Evolutionary conservation across 208 protist genomes (phyloP).

Genomic region (Leishmania lainsoni): DNA sequence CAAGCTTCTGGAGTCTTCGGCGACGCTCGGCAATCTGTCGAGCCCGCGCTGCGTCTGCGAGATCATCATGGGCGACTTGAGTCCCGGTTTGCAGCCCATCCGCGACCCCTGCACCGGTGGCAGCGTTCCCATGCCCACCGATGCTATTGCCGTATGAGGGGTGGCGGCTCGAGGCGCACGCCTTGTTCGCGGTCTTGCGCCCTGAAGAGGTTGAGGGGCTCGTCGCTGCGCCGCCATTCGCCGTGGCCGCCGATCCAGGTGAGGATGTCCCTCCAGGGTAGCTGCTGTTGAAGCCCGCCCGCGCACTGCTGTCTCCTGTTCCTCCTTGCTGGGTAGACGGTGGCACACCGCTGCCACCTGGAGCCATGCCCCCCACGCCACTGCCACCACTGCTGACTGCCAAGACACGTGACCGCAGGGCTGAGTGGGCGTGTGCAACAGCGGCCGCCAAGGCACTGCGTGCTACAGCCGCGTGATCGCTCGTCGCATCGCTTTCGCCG

Average conservation of each 20-base stretch:
- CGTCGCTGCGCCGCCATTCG: background rate
- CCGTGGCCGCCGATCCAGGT: background rate
- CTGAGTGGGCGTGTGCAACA: conserved; percentile 27
- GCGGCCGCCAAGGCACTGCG: conserved; percentile 24
- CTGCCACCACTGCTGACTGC: conserved; percentile 4
- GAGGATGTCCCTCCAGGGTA: conserved; percentile 8
- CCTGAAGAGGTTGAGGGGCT: background rate
- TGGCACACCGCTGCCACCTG: background rate
- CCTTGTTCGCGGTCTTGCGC: conserved; percentile 3
- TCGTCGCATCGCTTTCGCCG: background rate
- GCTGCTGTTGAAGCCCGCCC: conserved; percentile 1
- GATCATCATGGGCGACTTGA: conserved; percentile 20
- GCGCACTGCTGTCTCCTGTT: background rate
- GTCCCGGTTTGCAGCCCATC: conserved; percentile 3
- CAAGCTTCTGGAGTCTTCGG: conserved; percentile 22
- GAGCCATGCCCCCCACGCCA: background rate
- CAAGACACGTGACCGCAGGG: conserved; percentile 24
- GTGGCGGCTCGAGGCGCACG: background rate
- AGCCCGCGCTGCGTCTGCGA: conserved; percentile 28
- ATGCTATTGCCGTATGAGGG: background rate
- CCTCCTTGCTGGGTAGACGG: background rate
- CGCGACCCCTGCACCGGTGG: background rate
- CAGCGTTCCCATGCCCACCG: background rate
- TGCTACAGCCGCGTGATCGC: background rate
- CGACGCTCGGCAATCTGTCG: conserved; percentile 18